Conservation (phyloP, 495 filamentous ascomycete genomes). For the Penicilliopsis zonata region DNA sequence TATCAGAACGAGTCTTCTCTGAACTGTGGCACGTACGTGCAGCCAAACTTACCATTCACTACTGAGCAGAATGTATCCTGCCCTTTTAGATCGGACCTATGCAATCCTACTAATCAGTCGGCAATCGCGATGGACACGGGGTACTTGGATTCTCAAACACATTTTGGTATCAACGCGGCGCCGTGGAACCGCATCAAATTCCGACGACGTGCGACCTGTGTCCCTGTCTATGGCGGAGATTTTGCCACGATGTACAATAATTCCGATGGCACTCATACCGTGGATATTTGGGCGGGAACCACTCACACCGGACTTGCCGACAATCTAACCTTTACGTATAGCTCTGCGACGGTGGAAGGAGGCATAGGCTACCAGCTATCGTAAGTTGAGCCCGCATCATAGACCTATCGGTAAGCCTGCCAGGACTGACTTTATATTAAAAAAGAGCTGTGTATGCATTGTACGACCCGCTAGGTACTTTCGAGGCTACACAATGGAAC, state of each 20-base stretch:
- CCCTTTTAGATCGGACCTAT: slow-evolving; percentile 4
- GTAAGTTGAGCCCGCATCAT: too few relatives aligned
- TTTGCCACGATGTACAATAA: neutral
- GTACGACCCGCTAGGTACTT: neutral
- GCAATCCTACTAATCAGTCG: neutral
- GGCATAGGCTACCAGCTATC: too few relatives aligned
- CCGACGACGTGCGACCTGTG: slow-evolving; percentile 3
- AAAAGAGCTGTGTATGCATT: neutral
- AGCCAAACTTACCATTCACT: slow-evolving; percentile 1
- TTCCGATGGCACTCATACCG: neutral
- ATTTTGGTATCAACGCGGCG: slow-evolving; percentile 8
- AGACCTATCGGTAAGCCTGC: too few relatives aligned
- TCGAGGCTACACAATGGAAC: slow-evolving; percentile 2
- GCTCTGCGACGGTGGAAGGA: too few relatives aligned
- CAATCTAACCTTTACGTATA: too few relatives aligned
- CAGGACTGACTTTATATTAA: too few relatives aligned
- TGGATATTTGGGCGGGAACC: neutral
- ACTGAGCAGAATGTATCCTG: slow-evolving; percentile 4
- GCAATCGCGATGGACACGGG: slow-evolving; percentile 7
- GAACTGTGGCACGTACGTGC: slow-evolving; percentile 1
- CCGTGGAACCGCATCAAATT: slow-evolving; percentile 3
- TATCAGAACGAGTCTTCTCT: neutral
- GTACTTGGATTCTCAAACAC: slow-evolving; percentile 3
- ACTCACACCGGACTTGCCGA: too few relatives aligned
- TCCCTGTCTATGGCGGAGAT: neutral